Conservation (phyloP, 2,329 filamentous ascomycete genomes). For the Pseudogymnoascus sp. region DNA sequence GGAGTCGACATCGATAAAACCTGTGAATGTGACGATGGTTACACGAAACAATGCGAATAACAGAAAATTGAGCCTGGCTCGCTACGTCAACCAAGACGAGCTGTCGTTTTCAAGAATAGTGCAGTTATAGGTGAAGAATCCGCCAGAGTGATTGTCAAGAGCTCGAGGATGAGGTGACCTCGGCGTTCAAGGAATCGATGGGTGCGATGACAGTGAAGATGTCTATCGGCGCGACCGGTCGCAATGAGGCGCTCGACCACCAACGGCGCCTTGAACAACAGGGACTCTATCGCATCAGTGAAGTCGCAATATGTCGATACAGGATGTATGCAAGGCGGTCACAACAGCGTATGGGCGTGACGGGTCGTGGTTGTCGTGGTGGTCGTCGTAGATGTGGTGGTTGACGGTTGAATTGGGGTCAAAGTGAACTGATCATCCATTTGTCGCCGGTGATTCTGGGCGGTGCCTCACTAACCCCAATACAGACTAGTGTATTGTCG, state of each 20-base stretch:
- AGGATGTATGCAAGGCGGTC: not conserved
- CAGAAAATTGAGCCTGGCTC: not conserved
- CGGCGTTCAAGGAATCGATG: not conserved
- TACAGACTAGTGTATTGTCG: not conserved
- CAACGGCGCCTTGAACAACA: not conserved
- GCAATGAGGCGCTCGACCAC: constrained; percentile 11
- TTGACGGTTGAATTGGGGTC: constrained; percentile 6
- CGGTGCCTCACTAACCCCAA: constrained; percentile 12
- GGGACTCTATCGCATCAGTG: constrained; percentile 9
- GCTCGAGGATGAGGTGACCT: not conserved
- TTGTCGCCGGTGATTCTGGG: constrained; percentile 6
- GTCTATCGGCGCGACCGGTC: constrained; percentile 10
- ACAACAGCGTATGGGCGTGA: constrained; percentile 3
- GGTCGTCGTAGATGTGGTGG: not conserved
- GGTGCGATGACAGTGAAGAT: constrained; percentile 1
- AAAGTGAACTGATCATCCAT: constrained; percentile 10
- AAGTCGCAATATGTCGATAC: constrained; percentile 6
- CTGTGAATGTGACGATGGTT: constrained; percentile 11
- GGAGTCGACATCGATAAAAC: constrained; percentile 12
- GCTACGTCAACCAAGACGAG: constrained; percentile 9
- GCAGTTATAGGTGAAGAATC: not conserved
- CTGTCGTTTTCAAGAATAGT: not conserved
- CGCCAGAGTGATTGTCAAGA: not conserved
- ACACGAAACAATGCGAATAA: constrained; percentile 7
- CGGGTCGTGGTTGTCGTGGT: not conserved